Percentiles rank a stretch among this genome's conserved stretches.
These are phyloP conservation scores for Elongisporangium anandrum DNA, from an alignment of 352 stramenopile genomes.

Conservation along the genomic window DNA sequence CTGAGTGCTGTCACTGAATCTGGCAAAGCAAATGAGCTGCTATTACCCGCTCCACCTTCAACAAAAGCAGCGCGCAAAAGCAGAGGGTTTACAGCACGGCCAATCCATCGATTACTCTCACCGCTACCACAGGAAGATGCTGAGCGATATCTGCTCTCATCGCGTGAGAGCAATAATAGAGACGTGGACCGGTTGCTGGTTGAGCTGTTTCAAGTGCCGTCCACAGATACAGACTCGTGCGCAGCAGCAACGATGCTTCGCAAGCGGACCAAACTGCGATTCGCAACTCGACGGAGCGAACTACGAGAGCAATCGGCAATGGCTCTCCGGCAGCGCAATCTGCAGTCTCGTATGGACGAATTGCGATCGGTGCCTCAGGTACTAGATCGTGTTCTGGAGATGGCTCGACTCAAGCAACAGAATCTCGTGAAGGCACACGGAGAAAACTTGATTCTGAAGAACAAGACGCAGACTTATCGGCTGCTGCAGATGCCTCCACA, in stretches of 20 bases:
- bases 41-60: constrained; percentile 17
- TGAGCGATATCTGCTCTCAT: constrained; percentile 21
- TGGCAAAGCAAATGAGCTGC: constrained; percentile 17
- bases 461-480: constrained; percentile 26
- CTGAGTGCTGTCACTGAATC: too few relatives aligned
- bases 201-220: constrained; percentile 25
- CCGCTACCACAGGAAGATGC: constrained; percentile 8
- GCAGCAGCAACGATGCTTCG: constrained; percentile 3
- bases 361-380: constrained; percentile 48
- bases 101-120: constrained; percentile 13
- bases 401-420: constrained; percentile 29
- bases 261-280: constrained; percentile 10
- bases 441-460: constrained; percentile 43
- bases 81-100: constrained; percentile 7
- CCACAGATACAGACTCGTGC: neutral
- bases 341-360: constrained; percentile 51
- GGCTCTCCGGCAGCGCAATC: constrained; percentile 42
- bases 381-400: constrained; percentile 37
- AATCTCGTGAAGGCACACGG: constrained; percentile 37
- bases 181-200: constrained; percentile 37
- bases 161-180: constrained; percentile 33
- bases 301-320: constrained; percentile 48
- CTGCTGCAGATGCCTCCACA: constrained; percentile 41
- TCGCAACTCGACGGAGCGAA: constrained; percentile 36
- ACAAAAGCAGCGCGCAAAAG: constrained; percentile 6